Base-by-base conservation (phyloP, 2,329 filamentous ascomycete genomes). In the Cladosporium sphaerospermum region DNA sequence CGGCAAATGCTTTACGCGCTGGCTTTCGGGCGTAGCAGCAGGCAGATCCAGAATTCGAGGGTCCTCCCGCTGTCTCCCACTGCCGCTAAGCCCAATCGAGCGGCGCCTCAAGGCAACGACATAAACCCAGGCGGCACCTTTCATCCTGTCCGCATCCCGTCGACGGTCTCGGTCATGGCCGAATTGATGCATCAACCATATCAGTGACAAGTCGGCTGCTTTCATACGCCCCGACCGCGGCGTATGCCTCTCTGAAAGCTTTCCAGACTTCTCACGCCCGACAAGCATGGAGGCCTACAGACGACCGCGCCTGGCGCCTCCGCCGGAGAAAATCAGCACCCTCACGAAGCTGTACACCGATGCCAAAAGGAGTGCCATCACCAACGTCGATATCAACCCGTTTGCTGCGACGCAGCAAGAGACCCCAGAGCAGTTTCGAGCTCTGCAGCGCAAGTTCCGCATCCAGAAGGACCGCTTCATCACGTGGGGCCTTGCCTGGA, bases 401-500 rank as follows among this genome's bases (percentile, higher is more conserved):
- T 79, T 62, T 74, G 45, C 45, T 43, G 45, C 41, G n/a, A 39
- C 43, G 11, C 52, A 54, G n/a, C 52, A 50, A 37, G 52, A 45
- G 33, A 84, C 65, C n/a, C 68, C 66, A 44, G 85, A 86, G 19
- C 85, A 89, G 59, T 81, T 88, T 65, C 82, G 84, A 63, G 78
- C 80, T 13, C 73, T 91, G 32, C 85, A 90, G 66, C 83, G 86
- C 57, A 89, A 88, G 67, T 80, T 89, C 59, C 81, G 85, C 58
- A 89, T 90, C 60, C 88, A 91, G 63, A 89, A 88, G 67, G 86
- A 90, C 71, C 79, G 88, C 13, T 75, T 91, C 44, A 83, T 88
- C 54, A 85, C 83, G 56, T 92, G 88, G 88, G 88, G 87, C 0
- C 74, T 89, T 49, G 85, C 89, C 67, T 92, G 88, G 88, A 87